phyloP scores from a whole-genome alignment of 306 rosid species.

The Hippophae gyantsensis region DNA sequence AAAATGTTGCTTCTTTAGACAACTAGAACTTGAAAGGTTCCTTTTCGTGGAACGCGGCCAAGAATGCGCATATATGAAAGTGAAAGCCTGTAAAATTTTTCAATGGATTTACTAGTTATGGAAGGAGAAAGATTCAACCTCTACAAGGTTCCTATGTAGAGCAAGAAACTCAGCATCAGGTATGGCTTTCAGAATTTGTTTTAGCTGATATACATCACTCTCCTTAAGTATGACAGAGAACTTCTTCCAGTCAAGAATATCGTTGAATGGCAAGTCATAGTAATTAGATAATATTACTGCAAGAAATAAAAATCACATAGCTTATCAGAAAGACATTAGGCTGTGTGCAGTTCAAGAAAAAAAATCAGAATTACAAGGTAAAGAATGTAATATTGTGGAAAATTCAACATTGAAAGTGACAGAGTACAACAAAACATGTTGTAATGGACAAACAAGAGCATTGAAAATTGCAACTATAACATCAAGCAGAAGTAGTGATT shows the following conservation, averaged over 20 bases:
- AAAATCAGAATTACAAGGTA: conserved; percentile 11
- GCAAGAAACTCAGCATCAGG: conserved; percentile 49
- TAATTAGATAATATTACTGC: conserved; percentile 90
- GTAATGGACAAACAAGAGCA: no score
- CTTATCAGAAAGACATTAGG: conserved; percentile 15
- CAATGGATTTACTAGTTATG: background rate
- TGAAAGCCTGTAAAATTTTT: background rate
- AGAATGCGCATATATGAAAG: background rate
- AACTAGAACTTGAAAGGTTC: no score
- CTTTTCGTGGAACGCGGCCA: background rate
- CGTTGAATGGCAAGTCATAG: conserved; percentile 94
- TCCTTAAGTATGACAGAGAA: conserved; percentile 73
- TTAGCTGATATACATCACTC: conserved; percentile 74
- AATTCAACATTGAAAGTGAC: no score
- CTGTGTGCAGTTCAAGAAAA: conserved; percentile 15
- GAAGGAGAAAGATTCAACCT: conserved; percentile 38
- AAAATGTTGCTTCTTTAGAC: background rate
- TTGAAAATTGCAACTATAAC: no score
- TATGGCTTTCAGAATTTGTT: conserved; percentile 69
- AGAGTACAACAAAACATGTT: no score
- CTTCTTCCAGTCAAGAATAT: conserved; percentile 82
- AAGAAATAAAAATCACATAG: conserved; percentile 24
- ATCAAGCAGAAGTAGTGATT: no score
- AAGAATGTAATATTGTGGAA: background rate
- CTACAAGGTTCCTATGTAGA: conserved; percentile 63